Conservation (phyloP, 805 yeast species). For the Wickerhamomyces queroliae region DNA sequence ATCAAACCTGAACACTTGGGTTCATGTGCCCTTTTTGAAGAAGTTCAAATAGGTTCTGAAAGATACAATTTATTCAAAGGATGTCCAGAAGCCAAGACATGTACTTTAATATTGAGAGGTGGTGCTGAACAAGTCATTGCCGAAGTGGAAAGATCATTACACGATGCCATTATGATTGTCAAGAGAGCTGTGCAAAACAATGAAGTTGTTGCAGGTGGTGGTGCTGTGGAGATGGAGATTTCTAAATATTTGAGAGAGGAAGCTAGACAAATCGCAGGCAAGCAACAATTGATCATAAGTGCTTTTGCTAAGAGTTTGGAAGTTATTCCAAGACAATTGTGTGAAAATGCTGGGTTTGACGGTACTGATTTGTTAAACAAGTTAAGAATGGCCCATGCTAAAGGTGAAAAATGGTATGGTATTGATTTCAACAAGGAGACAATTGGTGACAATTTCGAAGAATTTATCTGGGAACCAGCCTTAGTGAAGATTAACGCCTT, state of each 20-base stretch:
- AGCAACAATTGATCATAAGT: conserved; percentile 87
- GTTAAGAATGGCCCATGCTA: conserved; percentile 89
- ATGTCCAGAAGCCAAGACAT: conserved; percentile 87
- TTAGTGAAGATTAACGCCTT: conserved; percentile 91
- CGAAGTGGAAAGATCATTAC: conserved; percentile 95
- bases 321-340: conserved; percentile 92
- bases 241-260: conserved; percentile 84
- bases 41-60: conserved; percentile 92
- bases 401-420: conserved; percentile 90
- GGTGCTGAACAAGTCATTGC: conserved; percentile 98
- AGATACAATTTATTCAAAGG: conserved; percentile 92
- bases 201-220: conserved; percentile 95
- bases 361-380: conserved; percentile 91
- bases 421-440: conserved; percentile 82
- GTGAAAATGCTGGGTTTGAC: conserved; percentile 99
- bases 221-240: conserved; percentile 97
- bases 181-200: conserved; percentile 88
- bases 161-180: conserved; percentile 98
- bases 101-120: conserved; percentile 90
- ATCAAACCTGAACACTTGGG: conserved; percentile 71
- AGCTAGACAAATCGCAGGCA: conserved; percentile 86
- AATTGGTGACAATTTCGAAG: conserved; percentile 77
- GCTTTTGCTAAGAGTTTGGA: conserved; percentile 95
- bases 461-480: conserved; percentile 97
- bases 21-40: conserved; percentile 81